Base-by-base conservation (phyloP, 2,329 filamentous ascomycete genomes). In the Ceratocystis papillata region DNA sequence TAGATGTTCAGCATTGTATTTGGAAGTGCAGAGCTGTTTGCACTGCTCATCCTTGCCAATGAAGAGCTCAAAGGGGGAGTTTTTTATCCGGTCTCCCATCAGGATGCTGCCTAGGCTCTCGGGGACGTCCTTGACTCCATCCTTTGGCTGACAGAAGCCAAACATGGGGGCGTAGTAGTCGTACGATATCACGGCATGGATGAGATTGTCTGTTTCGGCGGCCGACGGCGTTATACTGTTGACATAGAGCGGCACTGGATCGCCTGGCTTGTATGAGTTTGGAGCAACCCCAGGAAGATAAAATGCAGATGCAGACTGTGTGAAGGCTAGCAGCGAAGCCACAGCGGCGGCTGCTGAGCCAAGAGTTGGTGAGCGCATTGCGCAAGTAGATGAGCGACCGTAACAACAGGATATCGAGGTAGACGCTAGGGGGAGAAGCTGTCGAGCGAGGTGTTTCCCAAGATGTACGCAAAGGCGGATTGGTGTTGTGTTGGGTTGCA, bases 231-330 rank as follows among this genome's bases (percentile, higher is more conserved):
- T 94, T 72, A 99, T 87, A 74, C 87, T 87, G 78, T 99, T 99
- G 75, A 99, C 94, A 73, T 89, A 87, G 62, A 99, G 83, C 28
- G 92, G 90, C 28, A 99, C 94, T 30, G 78, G 78, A 71, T 94
- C 89, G 73, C 86, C 88, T 64, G 80, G 78, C 72, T 89, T 85
- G 79, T 99, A 99, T 66, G 93, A 93, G 55, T 90, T 95, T 25
- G 94, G 94, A 70, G 93, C 92, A 71, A 96, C 91, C 71, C 94
- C 94, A 46, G 93, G 94, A 50, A 99, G 88, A 78, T 99, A 99
- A 79, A 97, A 99, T 65, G 90, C 90, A 1, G 85, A 81, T 15
- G 80, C 77, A 45, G 85, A 74, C 69, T 82, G 79, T 28, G 84
- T 81, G 33, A 79, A 73, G 60, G 78, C 76, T 46, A 85, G 73